Percentiles rank a stretch among this genome's conserved stretches.
These are phyloP conservation scores for Kalaharituber pfeilii DNA, from an alignment of 2,329 filamentous ascomycete genomes.

Conservation along the genomic window DNA sequence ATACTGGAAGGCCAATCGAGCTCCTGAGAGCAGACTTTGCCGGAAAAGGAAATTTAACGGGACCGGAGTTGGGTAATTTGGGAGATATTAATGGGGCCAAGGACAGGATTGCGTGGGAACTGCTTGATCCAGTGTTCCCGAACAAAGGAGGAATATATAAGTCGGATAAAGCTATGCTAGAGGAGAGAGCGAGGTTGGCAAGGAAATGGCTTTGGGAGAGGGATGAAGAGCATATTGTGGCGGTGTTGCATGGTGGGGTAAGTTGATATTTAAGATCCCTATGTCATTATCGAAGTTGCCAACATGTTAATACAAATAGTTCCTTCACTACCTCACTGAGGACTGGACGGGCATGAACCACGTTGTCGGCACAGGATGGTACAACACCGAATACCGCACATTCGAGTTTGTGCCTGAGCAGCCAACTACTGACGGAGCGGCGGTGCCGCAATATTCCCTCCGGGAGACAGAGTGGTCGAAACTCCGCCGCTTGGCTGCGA, in stretches of 20 bases:
- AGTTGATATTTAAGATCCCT: not conserved
- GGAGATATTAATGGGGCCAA: slow-evolving; percentile 1
- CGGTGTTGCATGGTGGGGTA: slow-evolving; percentile 24
- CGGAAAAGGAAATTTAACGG: slow-evolving; percentile 17
- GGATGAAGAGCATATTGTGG: slow-evolving; percentile 23
- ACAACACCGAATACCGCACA: slow-evolving; percentile 20
- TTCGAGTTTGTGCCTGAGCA: slow-evolving; percentile 12
- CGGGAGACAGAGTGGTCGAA: slow-evolving; percentile 16
- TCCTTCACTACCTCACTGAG: slow-evolving; percentile 20
- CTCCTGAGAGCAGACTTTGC: slow-evolving; percentile 20
- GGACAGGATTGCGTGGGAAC: not conserved
- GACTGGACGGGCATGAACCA: slow-evolving; percentile 16
- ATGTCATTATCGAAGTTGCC: not conserved
- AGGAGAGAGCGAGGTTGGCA: slow-evolving; percentile 20
- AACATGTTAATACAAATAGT: slow-evolving; percentile 5
- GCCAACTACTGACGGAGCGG: slow-evolving; percentile 2
- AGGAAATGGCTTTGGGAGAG: slow-evolving; percentile 21
- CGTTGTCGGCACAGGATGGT: slow-evolving; percentile 15
- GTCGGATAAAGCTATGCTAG: slow-evolving; percentile 14
- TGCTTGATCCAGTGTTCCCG: not conserved
- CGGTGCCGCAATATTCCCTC: slow-evolving; percentile 10
- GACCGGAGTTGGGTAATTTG: slow-evolving; percentile 20
- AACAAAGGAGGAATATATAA: slow-evolving; percentile 21
- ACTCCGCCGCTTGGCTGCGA: slow-evolving; percentile 6
- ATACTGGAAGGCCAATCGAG: slow-evolving; percentile 24